phyloP scores from a whole-genome alignment of 2,329 filamentous ascomycete species.

The Penicillium sp. region DNA sequence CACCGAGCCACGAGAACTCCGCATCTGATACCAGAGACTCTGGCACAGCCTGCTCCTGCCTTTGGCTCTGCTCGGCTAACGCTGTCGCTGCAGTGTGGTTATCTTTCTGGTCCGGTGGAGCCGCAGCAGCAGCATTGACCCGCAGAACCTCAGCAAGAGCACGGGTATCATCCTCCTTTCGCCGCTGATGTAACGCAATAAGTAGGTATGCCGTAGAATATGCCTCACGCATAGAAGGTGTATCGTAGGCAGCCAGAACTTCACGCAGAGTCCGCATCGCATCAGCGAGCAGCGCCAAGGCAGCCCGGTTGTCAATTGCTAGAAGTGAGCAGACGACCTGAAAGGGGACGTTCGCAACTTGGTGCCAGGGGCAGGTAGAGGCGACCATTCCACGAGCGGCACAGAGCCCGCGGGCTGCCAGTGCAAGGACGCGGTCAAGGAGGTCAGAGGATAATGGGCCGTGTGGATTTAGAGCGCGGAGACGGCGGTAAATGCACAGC shows the following conservation, averaged over 20 bases:
- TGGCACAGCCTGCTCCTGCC: constrained; percentile 6
- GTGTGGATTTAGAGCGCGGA: constrained; percentile 50
- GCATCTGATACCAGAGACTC: constrained; percentile 28
- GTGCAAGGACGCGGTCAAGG: constrained; percentile 47
- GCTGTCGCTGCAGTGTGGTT: neutral
- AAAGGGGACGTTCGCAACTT: constrained; percentile 59
- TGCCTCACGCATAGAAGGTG: constrained; percentile 51
- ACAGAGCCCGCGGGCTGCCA: constrained; percentile 45
- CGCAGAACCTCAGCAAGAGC: constrained; percentile 40
- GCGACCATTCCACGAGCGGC: constrained; percentile 49
- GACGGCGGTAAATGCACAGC: constrained; percentile 54
- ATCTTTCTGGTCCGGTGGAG: constrained; percentile 8
- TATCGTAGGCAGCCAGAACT: constrained; percentile 46
- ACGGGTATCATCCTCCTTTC: constrained; percentile 45
- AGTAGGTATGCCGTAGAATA: constrained; percentile 55
- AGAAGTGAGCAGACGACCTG: constrained; percentile 57
- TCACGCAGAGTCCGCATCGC: constrained; percentile 50
- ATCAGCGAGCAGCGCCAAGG: constrained; percentile 48
- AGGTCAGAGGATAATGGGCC: constrained; percentile 38
- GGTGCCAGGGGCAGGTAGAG: constrained; percentile 54
- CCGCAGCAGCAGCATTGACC: constrained; percentile 31
- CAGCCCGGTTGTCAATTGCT: constrained; percentile 53
- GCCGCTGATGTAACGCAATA: constrained; percentile 51
- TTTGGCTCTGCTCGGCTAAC: neutral
- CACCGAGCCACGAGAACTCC: constrained; percentile 44